Evolutionary conservation across 805 yeast species (phyloP), one percentile per base, ranked within the genome.

Genomic region (Barnettozyma sp.): DNA sequence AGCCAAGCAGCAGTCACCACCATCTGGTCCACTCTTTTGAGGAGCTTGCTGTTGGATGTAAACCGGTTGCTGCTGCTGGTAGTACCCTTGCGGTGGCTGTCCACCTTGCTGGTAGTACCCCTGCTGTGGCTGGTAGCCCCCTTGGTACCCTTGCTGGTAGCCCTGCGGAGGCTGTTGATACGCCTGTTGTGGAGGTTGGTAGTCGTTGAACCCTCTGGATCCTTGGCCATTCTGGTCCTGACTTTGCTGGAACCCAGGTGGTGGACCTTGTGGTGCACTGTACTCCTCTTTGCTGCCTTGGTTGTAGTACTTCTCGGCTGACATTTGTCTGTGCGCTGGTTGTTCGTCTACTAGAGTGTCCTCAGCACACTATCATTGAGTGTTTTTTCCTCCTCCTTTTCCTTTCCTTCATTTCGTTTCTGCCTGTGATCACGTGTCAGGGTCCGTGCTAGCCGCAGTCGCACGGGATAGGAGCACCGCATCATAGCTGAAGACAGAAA

Each of bases 21-120:
- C 54, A 36, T 60, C 60, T 32, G 60, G 62, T 16, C 50, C 49
- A 6, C 21, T 33, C 24, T 33, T 26, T 22, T 46, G 45, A 22
- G 56, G 64, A 7, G 66, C 68, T 34, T 55, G 68, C 45, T 69
- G 76, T 45, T 71, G 78, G 16, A 70, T 75, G 34, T 71, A 71
- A 9, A 70, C 62, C 0, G 76, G 76, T 45, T 70, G 76, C 36
- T 60, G 74, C 42, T 65, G 71, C 34, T 63, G 66, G 40, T 62
- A 62, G 26, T 54, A 56, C 11, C 55, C 57, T 24, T 54, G 63
- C 33, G 49, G 62, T 36, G 50, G 54, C 13, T 47, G 47, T 17
- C 8, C 21, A 17, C 74, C 52, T 61, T 69, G 54, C 58, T 65
- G 38, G 62, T 68, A 54, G 63, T 61, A 46, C 59, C 59, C 58